Evolutionary conservation across 768 basidiomycete species (phyloP).

Genomic region (Hygrocybe punicea): DNA sequence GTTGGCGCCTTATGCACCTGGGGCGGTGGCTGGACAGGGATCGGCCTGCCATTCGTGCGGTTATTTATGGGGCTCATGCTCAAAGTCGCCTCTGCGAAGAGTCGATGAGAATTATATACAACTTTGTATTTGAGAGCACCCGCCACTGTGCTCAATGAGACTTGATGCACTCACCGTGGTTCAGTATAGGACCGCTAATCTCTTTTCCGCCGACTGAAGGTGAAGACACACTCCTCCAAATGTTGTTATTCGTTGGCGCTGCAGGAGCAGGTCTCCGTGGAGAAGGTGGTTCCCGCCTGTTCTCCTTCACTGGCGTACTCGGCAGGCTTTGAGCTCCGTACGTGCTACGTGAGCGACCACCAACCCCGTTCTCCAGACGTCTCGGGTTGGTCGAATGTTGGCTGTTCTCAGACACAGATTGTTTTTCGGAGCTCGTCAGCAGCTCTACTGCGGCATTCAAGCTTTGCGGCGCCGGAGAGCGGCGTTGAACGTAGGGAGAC

Average conservation of each 20-base stretch:
- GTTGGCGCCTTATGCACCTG: constrained; percentile 31
- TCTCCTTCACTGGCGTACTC: constrained; percentile 28
- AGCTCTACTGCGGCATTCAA: constrained; percentile 70
- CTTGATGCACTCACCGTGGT: too few relatives aligned
- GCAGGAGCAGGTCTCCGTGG: constrained; percentile 46
- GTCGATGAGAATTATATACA: constrained; percentile 9
- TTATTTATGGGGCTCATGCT: constrained; percentile 76
- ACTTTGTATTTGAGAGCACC: constrained; percentile 19
- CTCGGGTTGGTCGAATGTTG: constrained; percentile 7
- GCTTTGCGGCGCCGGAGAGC: constrained; percentile 62
- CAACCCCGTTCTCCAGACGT: constrained; percentile 16
- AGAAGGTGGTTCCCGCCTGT: constrained; percentile 37
- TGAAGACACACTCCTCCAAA: constrained; percentile 33
- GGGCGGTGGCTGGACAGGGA: constrained; percentile 47
- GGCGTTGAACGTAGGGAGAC: constrained; percentile 52
- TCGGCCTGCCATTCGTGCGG: constrained; percentile 58
- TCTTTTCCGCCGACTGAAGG: constrained; percentile 57
- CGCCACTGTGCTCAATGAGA: too few relatives aligned
- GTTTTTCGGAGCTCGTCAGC: constrained; percentile 37
- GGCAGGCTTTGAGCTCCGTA: constrained; percentile 10
- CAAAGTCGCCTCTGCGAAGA: constrained; percentile 55
- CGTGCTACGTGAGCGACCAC: constrained; percentile 12
- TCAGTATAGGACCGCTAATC: constrained; percentile 67
- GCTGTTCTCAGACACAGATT: constrained; percentile 5
- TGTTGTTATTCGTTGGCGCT: constrained; percentile 31